phyloP scores from a whole-genome alignment of 2,329 filamentous ascomycete species.

The Beauveria asiatica region DNA sequence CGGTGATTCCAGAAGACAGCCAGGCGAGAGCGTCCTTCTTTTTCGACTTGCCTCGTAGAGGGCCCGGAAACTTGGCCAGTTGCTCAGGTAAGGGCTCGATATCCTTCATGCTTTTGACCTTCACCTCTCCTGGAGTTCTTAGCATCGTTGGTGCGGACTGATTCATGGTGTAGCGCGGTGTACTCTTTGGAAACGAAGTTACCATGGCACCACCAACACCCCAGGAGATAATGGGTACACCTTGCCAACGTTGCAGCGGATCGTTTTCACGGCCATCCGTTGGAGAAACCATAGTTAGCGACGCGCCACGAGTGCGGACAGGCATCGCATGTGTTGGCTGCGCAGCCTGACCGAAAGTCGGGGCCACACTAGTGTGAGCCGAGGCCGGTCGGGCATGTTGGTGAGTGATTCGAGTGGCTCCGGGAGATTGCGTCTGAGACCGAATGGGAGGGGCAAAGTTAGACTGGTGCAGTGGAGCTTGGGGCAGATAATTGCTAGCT shows the following conservation, averaged over 20 bases:
- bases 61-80: slow-evolving; percentile 78
- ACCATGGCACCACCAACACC: slow-evolving; percentile 76
- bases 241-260: slow-evolving; percentile 82
- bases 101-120: slow-evolving; percentile 66
- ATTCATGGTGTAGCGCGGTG: slow-evolving; percentile 75
- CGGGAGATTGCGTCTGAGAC: slow-evolving; percentile 56
- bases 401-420: slow-evolving; percentile 33
- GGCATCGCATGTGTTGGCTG: slow-evolving; percentile 14
- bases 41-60: slow-evolving; percentile 80
- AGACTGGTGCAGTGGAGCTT: slow-evolving; percentile 23
- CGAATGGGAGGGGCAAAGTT: slow-evolving; percentile 48
- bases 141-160: slow-evolving; percentile 68
- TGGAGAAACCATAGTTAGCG: slow-evolving; percentile 48
- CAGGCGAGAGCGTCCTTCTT: slow-evolving; percentile 88
- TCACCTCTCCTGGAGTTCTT: slow-evolving; percentile 73
- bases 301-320: slow-evolving; percentile 34
- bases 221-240: slow-evolving; percentile 78
- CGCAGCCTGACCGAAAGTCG: slow-evolving; percentile 19
- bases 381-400: slow-evolving; percentile 42
- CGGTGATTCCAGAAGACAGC: slow-evolving; percentile 68
- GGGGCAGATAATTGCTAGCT: slow-evolving; percentile 43
- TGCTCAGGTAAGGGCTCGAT: slow-evolving; percentile 63
- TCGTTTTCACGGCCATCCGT: slow-evolving; percentile 64
- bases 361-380: slow-evolving; percentile 37
- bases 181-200: slow-evolving; percentile 79